Base-by-base conservation (phyloP, 192 early-diverging fungal species). In the Dimargaris xerosporica region DNA sequence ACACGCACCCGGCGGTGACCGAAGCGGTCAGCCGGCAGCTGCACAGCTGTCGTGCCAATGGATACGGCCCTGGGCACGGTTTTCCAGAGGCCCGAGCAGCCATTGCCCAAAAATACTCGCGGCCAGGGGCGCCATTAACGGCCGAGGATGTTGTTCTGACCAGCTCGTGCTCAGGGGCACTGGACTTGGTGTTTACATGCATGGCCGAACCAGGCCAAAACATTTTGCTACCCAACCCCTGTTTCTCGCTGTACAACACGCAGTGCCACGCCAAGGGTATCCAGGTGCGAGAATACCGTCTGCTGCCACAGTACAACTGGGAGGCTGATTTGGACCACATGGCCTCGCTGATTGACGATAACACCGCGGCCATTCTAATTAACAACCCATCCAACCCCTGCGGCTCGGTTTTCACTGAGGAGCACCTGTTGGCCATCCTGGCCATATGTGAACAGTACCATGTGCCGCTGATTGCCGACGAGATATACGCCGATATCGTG, bases 321-420 rank as follows among this genome's bases (percentile, higher is more conserved):
- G 86, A 91, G 68, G 78, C 79, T 31, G 91, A 94, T 72, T 67
- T 94, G 30, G 79, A 71, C 26, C 84, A 91, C 34, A 66, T 94
- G 65, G 85, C 86, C 65, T 81, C 83, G 4, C 77, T 89, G 62
- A 86, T 94, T 54, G 87, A 94, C 66, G 76, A 80, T 0, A 82
- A 88, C 43, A 94, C 91, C 5, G 80, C 81, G 0, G 83, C 81
- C 25, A 84, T 92, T 45, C 64, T 92, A 43, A 84, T 92, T 74
- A 92, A 91, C 78, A 94, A 91, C 73, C 90, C 91, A 34, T 90
- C 87, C 44, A 94, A 94, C 70, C 91, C 91, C 1, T 94, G 91
- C 64, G 91, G 91, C 5, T 92, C 90, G 31, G 88, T 89, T 45
- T 94, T 85, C 65, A 75, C 82, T 42, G 74, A 79, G 29, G 65